Evolutionary conservation across 176 grass and related monocot species (phyloP).

Genomic region (Luzula sylvatica): DNA sequence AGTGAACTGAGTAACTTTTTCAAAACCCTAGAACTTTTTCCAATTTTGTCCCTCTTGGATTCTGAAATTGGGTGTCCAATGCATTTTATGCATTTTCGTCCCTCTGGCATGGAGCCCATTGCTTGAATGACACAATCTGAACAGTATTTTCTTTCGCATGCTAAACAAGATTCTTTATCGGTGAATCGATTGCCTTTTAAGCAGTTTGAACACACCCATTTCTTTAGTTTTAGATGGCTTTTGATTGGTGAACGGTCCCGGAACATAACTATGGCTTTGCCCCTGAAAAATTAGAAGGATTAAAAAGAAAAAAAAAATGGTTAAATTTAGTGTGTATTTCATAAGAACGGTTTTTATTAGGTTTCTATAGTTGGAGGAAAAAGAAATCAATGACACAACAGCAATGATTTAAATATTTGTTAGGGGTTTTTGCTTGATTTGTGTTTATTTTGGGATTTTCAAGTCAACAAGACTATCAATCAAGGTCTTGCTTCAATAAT

Average conservation of each 20-base stretch:
- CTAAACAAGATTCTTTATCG: constrained; percentile 60
- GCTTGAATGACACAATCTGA: constrained; percentile 45
- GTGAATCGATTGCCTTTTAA: constrained; percentile 60
- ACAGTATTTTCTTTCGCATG: constrained; percentile 76
- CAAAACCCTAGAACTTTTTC: constrained; percentile 53
- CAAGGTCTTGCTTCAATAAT: constrained; percentile 6
- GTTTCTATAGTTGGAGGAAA: no score
- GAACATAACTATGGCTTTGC: constrained; percentile 8
- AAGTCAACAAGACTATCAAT: no score
- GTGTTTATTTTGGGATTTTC: no score
- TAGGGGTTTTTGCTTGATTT: no score
- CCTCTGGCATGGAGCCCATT: constrained; percentile 98
- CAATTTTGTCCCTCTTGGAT: constrained; percentile 41
- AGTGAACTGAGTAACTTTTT: constrained; percentile 53
- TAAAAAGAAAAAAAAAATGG: no score
- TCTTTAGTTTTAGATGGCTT: not conserved
- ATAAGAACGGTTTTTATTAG: no score
- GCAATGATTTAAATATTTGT: no score
- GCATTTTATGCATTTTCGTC: constrained; percentile 67
- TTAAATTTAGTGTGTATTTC: no score
- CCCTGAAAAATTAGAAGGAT: not conserved
- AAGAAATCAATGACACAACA: no score
- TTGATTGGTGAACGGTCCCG: not conserved
- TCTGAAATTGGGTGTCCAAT: constrained; percentile 62
- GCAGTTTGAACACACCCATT: constrained; percentile 57